Evolutionary conservation across 805 yeast species (phyloP).

Genomic region (Candida wancherniae): DNA sequence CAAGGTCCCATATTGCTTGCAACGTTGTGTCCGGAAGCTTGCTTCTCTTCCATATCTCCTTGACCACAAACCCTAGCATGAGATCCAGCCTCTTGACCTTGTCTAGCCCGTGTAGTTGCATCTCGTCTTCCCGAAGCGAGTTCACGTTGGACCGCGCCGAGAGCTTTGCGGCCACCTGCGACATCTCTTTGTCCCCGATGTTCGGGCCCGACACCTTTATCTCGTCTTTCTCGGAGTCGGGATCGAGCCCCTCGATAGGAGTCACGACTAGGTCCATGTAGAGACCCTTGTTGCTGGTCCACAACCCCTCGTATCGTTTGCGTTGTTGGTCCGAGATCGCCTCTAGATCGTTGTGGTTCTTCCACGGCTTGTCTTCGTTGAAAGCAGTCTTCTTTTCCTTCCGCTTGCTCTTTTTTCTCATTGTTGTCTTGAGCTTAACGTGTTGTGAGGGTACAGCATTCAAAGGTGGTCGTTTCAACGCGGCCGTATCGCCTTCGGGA

Average conservation of each 20-base stretch:
- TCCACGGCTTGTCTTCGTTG: conserved; percentile 93
- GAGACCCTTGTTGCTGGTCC: conserved; percentile 82
- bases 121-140: conserved; percentile 20
- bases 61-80: conserved; percentile 61
- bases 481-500: too few species aligned
- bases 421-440: conserved; percentile 47
- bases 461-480: too few species aligned
- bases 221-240: conserved; percentile 15
- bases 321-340: conserved; percentile 59
- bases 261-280: conserved; percentile 43
- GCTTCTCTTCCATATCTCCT: conserved; percentile 78
- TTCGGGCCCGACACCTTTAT: conserved; percentile 15
- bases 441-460: conserved; percentile 7
- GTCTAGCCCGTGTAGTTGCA: conserved; percentile 28
- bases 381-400: conserved; percentile 45
- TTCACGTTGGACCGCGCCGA: conserved; percentile 25
- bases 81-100: conserved; percentile 26
- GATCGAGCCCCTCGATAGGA: conserved; percentile 31
- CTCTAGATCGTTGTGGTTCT: conserved; percentile 62
- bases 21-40: conserved; percentile 57
- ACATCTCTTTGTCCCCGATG: too few species aligned
- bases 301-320: conserved; percentile 87
- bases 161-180: conserved; percentile 16
- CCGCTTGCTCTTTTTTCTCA: conserved; percentile 40
- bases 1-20: conserved; percentile 64